Conservation (phyloP, 805 yeast genomes). For the Candida gorgasii region DNA sequence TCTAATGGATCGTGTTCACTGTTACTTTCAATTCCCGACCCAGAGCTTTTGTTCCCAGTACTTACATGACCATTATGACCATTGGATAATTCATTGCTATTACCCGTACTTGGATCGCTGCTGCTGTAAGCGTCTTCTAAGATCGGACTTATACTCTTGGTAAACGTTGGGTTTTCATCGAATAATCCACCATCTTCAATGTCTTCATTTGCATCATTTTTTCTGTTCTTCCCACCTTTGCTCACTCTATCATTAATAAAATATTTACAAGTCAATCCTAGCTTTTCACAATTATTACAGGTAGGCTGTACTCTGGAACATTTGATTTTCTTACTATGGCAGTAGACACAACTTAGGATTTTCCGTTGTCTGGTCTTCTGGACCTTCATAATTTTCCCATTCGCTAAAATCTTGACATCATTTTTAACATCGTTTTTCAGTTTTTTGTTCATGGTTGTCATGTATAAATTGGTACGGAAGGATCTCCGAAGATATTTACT, state of each 20-base stretch:
- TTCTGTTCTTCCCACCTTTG: conserved; percentile 39
- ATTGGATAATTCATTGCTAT: neutral
- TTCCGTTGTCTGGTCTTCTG: conserved; percentile 63
- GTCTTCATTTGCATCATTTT: neutral
- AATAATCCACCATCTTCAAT: neutral
- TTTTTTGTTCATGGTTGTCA: conserved; percentile 1
- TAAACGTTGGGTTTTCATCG: neutral
- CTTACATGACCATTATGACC: neutral
- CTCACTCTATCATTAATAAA: conserved; percentile 59
- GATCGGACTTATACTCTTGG: conserved; percentile 3
- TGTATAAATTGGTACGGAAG: neutral
- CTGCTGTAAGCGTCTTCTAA: neutral
- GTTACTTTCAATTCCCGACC: neutral
- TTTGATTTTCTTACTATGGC: conserved; percentile 62
- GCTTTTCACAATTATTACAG: conserved; percentile 54
- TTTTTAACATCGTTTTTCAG: conserved; percentile 6
- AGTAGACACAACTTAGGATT: conserved; percentile 56
- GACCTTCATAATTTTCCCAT: conserved; percentile 58
- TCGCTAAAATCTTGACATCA: conserved; percentile 32
- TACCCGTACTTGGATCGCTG: neutral
- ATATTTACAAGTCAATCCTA: conserved; percentile 51
- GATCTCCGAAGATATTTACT: neutral
- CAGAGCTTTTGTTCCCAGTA: neutral
- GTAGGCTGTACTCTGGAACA: conserved; percentile 61
- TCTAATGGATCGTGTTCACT: conserved; percentile 5